Evolutionary conservation across 345 rosid genomes (phyloP).

Genomic region (Kernera saxatilis): DNA sequence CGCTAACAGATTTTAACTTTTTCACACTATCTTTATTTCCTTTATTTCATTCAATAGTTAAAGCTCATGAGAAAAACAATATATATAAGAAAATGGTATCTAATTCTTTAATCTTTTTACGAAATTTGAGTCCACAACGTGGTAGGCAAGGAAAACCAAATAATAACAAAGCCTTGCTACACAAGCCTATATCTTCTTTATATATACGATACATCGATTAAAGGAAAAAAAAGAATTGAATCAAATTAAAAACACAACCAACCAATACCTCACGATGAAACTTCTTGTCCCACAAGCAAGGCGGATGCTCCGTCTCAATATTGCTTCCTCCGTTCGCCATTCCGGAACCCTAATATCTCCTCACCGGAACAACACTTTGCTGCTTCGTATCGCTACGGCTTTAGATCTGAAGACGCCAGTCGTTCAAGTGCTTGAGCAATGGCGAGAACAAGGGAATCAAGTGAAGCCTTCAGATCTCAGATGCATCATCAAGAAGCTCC

Average conservation of each 20-base stretch:
- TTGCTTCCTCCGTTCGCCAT: not conserved
- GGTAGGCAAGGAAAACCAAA: not conserved
- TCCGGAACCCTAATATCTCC: conserved; percentile 9
- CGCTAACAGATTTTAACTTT: not conserved
- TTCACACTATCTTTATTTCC: no score
- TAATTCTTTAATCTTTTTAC: not conserved
- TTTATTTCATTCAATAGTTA: no score
- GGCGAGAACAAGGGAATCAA: conserved; percentile 16
- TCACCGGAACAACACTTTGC: not conserved
- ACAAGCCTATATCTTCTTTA: not conserved
- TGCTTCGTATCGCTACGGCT: not conserved
- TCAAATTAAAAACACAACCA: not conserved
- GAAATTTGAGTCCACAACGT: not conserved
- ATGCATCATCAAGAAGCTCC: conserved; percentile 17
- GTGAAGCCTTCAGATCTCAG: conserved; percentile 10
- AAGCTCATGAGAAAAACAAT: no score
- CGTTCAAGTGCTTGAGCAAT: conserved; percentile 7
- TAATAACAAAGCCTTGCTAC: not conserved
- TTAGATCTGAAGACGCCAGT: conserved; percentile 8
- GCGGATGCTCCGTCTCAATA: not conserved
- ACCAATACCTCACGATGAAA: not conserved
- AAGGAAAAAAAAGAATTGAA: not conserved
- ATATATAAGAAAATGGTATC: not conserved
- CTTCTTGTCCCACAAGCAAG: not conserved
- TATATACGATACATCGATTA: not conserved